phyloP scores from a whole-genome alignment of 2,329 filamentous ascomycete genomes.

The Juglanconis oblonga region DNA sequence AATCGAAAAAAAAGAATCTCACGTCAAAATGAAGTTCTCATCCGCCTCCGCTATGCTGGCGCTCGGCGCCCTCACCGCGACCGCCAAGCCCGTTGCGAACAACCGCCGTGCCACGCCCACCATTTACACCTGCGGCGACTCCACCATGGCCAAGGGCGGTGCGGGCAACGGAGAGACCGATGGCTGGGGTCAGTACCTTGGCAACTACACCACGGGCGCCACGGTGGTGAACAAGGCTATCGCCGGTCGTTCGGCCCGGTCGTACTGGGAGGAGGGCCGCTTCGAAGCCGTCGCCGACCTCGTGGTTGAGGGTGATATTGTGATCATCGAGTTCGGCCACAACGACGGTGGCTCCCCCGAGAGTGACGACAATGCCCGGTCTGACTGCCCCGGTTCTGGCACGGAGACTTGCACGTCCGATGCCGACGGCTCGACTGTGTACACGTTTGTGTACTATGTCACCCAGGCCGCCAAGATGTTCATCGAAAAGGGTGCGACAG shows the following conservation, averaged over 20 bases:
- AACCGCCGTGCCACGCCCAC: conserved; percentile 30
- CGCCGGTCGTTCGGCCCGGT: conserved; percentile 59
- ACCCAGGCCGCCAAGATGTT: conserved; percentile 27
- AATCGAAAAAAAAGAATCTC: background rate
- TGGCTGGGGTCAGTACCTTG: conserved; percentile 62
- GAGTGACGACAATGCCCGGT: conserved; percentile 56
- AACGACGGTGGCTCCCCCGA: conserved; percentile 61
- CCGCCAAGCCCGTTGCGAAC: conserved; percentile 18
- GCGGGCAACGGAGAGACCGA: conserved; percentile 31
- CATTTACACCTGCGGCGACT: conserved; percentile 52
- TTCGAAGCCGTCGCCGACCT: conserved; percentile 52
- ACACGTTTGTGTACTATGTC: conserved; percentile 30
- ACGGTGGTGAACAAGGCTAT: conserved; percentile 60
- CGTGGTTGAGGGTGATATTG: conserved; percentile 55
- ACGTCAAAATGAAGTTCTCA: conserved; percentile 16
- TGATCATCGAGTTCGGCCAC: conserved; percentile 69
- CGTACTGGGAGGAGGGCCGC: conserved; percentile 58
- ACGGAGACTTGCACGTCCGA: conserved; percentile 47
- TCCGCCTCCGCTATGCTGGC: background rate
- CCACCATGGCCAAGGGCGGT: conserved; percentile 48
- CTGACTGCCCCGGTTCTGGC: conserved; percentile 52
- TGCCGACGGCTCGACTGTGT: conserved; percentile 27
- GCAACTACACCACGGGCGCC: conserved; percentile 37
- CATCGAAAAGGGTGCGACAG: conserved; percentile 54
- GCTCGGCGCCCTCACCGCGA: conserved; percentile 14